Evolutionary conservation across 106 monocot species (phyloP).

Genomic region (Acanthochlamys bracteata): DNA sequence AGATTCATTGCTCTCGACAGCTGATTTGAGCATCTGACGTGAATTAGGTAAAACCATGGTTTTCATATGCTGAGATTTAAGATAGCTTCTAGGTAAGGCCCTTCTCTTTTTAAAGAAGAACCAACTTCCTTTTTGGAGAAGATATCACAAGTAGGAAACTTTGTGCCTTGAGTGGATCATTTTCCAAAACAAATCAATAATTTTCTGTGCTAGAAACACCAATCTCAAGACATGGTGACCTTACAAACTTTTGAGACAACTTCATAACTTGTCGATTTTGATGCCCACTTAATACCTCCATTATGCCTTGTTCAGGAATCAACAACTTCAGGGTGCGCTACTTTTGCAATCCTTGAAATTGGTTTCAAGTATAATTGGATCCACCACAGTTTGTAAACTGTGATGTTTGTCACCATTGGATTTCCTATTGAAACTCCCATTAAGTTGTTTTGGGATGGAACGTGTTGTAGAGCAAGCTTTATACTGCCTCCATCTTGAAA

Average conservation of each 20-base stretch:
- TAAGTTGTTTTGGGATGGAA: constrained; percentile 7
- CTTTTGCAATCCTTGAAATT: constrained; percentile 13
- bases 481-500: constrained; percentile 88
- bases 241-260: constrained; percentile 9
- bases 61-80: constrained; percentile 27
- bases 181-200: constrained; percentile 19
- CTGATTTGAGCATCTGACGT: constrained; percentile 5
- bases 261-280: constrained; percentile 15
- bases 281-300: constrained; percentile 4
- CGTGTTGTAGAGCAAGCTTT: constrained; percentile 29
- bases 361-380: constrained; percentile 7
- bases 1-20: constrained; percentile 22
- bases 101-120: constrained; percentile 46
- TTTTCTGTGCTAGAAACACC: constrained; percentile 16
- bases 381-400: constrained; percentile 2
- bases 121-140: constrained; percentile 75
- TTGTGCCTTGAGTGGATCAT: constrained; percentile 66
- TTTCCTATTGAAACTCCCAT: constrained; percentile 25
- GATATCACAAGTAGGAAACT: constrained; percentile 70
- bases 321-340: constrained; percentile 5
- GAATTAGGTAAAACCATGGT: constrained; percentile 14
- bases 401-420: constrained; percentile 3
- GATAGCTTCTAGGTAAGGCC: constrained; percentile 44
- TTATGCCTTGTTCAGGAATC: background rate
- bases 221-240: background rate